These are phyloP conservation scores for Aspergillus udagawae DNA, from an alignment of 2,329 filamentous ascomycete genomes.

Conservation along the genomic window DNA sequence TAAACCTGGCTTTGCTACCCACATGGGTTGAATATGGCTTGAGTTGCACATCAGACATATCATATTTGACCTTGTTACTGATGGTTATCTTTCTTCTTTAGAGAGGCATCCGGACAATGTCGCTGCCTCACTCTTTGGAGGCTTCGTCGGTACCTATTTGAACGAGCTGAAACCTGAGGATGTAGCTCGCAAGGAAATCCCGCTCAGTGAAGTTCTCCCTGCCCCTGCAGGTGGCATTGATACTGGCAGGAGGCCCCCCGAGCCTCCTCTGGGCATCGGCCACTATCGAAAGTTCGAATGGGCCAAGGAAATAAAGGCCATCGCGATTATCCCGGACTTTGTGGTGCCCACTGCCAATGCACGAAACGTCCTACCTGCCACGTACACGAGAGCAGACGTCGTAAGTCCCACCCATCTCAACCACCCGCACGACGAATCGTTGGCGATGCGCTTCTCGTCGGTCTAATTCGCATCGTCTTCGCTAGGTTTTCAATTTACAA, in stretches of 20 bases:
- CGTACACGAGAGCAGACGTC: conserved; percentile 77
- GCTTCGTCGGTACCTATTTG: conserved; percentile 94
- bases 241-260: conserved; percentile 78
- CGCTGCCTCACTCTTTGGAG: conserved; percentile 89
- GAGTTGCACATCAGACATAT: neutral
- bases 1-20: conserved; percentile 5
- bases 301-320: conserved; percentile 92
- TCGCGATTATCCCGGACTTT: conserved; percentile 94
- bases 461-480: neutral
- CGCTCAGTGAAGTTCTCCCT: conserved; percentile 87
- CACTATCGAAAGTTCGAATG: conserved; percentile 95
- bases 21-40: neutral
- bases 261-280: conserved; percentile 87
- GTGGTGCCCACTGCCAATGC: conserved; percentile 93
- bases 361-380: conserved; percentile 73
- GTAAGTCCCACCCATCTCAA: conserved; percentile 48
- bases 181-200: conserved; percentile 86
- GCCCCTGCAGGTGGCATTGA: conserved; percentile 86
- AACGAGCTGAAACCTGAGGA: conserved; percentile 89
- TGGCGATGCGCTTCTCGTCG: neutral
- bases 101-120: conserved; percentile 91
- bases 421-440: neutral
- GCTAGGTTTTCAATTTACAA: conserved; percentile 78
- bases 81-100: conserved; percentile 12
- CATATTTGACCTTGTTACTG: conserved; percentile 9